Evolutionary conservation across 1,284 basidiomycete genomes (phyloP).

Genomic region (Rhodotorula mucilaginosa): DNA sequence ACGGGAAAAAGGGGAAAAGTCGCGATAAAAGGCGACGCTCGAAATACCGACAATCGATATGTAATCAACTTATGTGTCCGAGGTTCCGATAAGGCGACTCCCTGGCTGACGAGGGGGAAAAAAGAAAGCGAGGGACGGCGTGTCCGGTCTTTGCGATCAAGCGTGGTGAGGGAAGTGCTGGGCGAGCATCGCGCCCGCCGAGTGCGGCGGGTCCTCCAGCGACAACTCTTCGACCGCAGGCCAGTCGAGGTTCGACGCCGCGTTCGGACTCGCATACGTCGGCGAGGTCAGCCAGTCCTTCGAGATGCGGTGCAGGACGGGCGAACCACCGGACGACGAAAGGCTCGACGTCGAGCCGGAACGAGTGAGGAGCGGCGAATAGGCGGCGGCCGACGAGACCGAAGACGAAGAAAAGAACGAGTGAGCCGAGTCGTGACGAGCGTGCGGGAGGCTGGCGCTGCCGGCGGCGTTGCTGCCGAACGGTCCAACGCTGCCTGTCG

Average conservation of each 20-base stretch:
- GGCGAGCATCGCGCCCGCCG: background rate
- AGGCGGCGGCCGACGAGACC: constrained; percentile 15
- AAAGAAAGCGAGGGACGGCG: background rate
- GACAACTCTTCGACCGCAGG: constrained; percentile 22
- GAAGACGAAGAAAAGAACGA: constrained; percentile 25
- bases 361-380: constrained; percentile 21
- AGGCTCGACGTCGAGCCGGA: constrained; percentile 28
- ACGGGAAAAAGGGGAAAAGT: too few relatives aligned
- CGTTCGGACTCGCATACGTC: background rate
- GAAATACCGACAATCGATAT: background rate
- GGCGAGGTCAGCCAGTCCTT: constrained; percentile 27
- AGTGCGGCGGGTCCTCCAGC: constrained; percentile 14
- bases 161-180: constrained; percentile 2
- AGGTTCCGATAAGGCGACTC: background rate
- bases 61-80: background rate
- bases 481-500: background rate
- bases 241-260: constrained; percentile 23
- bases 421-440: constrained; percentile 15
- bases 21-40: too few relatives aligned
- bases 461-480: too few relatives aligned
- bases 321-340: constrained; percentile 17
- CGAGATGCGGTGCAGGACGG: constrained; percentile 33
- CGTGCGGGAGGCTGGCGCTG: background rate
- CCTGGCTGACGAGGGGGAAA: background rate
- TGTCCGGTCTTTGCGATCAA: background rate